phyloP scores from a whole-genome alignment of 2,329 filamentous ascomycete genomes.

The Pestalotiopsis sp. region DNA sequence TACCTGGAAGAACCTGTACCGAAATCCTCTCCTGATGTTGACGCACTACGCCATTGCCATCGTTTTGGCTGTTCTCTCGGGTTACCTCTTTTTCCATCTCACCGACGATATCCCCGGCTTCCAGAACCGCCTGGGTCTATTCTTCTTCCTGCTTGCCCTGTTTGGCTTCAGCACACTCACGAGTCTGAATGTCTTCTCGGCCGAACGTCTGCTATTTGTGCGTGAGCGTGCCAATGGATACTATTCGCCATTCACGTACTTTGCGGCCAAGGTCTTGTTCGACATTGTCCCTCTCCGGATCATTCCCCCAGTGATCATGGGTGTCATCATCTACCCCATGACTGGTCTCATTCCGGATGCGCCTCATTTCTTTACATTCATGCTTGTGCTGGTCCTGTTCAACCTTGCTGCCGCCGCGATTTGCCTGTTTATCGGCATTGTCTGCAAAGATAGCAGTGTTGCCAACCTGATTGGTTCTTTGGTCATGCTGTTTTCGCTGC shows the following conservation, averaged over 20 bases:
- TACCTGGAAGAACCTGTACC: conserved; percentile 96
- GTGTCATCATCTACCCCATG: conserved; percentile 96
- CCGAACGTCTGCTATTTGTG: conserved; percentile 87
- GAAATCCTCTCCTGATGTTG: conserved; percentile 97
- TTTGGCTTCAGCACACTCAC: conserved; percentile 98
- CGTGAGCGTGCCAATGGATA: conserved; percentile 96
- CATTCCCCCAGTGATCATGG: conserved; percentile 92
- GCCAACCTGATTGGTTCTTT: conserved; percentile 92
- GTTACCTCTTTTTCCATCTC: conserved; percentile 93
- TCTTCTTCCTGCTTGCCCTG: conserved; percentile 94
- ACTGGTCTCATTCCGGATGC: conserved; percentile 84
- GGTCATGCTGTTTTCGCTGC: conserved; percentile 94
- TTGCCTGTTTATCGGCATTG: conserved; percentile 93
- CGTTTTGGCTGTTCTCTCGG: conserved; percentile 87
- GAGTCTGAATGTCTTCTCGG: conserved; percentile 88
- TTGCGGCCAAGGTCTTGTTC: conserved; percentile 94
- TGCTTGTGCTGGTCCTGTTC: conserved; percentile 90
- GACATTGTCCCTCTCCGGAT: conserved; percentile 94
- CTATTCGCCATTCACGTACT: conserved; percentile 92
- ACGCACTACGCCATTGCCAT: conserved; percentile 98
- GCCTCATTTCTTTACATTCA: conserved; percentile 85
- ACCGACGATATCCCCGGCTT: conserved; percentile 97
- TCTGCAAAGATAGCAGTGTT: conserved; percentile 88
- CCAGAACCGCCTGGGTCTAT: conserved; percentile 94
- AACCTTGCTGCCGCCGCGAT: conserved; percentile 93